Conservation (phyloP, 345 rosid genomes). For the Chamaenerion angustifolium region DNA sequence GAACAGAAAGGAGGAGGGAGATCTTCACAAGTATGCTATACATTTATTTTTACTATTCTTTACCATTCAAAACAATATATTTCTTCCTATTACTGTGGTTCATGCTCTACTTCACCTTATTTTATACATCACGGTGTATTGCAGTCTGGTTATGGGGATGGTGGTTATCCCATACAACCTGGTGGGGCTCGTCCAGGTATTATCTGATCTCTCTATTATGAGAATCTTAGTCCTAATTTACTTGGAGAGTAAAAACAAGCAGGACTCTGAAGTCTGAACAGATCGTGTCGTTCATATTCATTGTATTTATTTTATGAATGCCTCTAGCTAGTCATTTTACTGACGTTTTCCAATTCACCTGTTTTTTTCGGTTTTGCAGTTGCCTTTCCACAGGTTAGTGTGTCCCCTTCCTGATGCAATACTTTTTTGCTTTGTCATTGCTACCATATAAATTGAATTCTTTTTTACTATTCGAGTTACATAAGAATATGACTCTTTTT, state of each 20-base stretch:
- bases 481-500: neutral
- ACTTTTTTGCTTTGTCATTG: neutral
- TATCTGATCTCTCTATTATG: neutral
- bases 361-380: conserved; percentile 30
- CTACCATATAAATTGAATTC: neutral
- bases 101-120: neutral
- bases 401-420: neutral
- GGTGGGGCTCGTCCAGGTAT: conserved; percentile 27
- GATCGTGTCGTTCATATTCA: neutral
- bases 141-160: conserved; percentile 75
- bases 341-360: neutral
- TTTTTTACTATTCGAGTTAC: neutral
- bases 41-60: conserved; percentile 4
- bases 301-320: neutral
- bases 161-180: conserved; percentile 36
- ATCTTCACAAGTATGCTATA: conserved; percentile 54
- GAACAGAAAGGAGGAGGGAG: conserved; percentile 62
- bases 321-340: conserved; percentile 3
- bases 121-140: neutral
- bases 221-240: neutral
- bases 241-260: neutral
- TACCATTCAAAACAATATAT: neutral
- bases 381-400: conserved; percentile 85
- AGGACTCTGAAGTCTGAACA: neutral
- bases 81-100: conserved; percentile 5